phyloP scores from a whole-genome alignment of 768 basidiomycete genomes.

The Hygrocybe coccinea region DNA sequence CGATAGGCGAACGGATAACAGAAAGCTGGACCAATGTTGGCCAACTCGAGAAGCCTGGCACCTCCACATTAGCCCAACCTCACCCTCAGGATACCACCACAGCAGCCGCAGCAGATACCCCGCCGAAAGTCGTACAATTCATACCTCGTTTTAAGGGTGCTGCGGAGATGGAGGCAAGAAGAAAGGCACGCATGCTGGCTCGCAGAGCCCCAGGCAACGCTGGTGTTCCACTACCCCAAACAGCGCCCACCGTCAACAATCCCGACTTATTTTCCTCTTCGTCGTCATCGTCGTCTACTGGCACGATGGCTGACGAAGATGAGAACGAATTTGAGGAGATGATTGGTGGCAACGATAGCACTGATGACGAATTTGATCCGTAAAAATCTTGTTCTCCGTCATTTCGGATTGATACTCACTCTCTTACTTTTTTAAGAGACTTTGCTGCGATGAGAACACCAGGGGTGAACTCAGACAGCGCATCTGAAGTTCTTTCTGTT shows the following conservation, averaged over 20 bases:
- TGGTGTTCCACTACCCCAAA: slow-evolving; percentile 27
- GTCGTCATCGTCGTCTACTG: slow-evolving; percentile 56
- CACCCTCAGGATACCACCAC: slow-evolving; percentile 24
- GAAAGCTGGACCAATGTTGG: too few relatives aligned
- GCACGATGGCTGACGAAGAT: slow-evolving; percentile 43
- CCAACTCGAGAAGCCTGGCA: slow-evolving; percentile 12
- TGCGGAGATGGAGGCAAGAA: slow-evolving; percentile 79
- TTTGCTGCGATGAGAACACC: slow-evolving; percentile 58
- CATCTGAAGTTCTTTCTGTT: slow-evolving; percentile 58
- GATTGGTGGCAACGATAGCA: slow-evolving; percentile 41
- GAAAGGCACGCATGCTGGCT: slow-evolving; percentile 62
- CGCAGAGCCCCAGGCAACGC: slow-evolving; percentile 43
- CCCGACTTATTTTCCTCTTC: slow-evolving; percentile 55
- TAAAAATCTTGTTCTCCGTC: slow-evolving; percentile 30
- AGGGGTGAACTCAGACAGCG: slow-evolving; percentile 51
- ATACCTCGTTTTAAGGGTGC: slow-evolving; percentile 77
- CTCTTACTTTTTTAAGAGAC: too few relatives aligned
- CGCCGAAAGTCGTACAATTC: slow-evolving; percentile 53
- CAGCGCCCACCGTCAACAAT: slow-evolving; percentile 30
- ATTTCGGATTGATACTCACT: not conserved
- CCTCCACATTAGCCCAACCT: not conserved
- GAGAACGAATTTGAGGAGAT: slow-evolving; percentile 51
- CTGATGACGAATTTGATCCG: slow-evolving; percentile 80
- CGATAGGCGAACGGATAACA: too few relatives aligned
- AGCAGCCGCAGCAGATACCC: slow-evolving; percentile 40